Conservation (phyloP, 495 filamentous ascomycete genomes). For the Niebla homalea region DNA sequence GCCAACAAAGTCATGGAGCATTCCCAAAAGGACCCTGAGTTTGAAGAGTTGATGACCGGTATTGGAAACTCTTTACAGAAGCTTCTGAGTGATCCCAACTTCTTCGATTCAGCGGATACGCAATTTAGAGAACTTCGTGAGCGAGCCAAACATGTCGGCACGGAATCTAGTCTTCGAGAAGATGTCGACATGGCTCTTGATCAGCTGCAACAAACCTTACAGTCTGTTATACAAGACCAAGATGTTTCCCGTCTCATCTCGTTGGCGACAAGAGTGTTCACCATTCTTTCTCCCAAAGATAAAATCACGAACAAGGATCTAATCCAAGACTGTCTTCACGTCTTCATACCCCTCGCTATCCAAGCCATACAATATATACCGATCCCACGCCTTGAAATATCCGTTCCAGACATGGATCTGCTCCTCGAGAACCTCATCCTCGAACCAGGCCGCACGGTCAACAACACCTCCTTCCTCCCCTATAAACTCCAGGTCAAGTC, state of each 20-base stretch:
- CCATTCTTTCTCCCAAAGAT: conserved; percentile 48
- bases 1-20: conserved; percentile 61
- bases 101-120: conserved; percentile 57
- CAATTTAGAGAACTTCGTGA: conserved; percentile 59
- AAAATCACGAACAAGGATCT: conserved; percentile 51
- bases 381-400: conserved; percentile 74
- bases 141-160: conserved; percentile 49
- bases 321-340: conserved; percentile 56
- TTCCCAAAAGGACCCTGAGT: conserved; percentile 64
- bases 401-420: conserved; percentile 70
- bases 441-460: conserved; percentile 75
- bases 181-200: conserved; percentile 61
- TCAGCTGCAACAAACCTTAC: conserved; percentile 54
- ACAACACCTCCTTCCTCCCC: conserved; percentile 78
- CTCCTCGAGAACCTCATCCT: conserved; percentile 82
- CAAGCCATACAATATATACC: conserved; percentile 71
- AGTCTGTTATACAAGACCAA: conserved; percentile 53
- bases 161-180: conserved; percentile 50
- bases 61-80: conserved; percentile 60
- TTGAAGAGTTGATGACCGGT: conserved; percentile 62
- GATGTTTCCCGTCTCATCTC: conserved; percentile 53
- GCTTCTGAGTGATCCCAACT: conserved; percentile 74
- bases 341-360: conserved; percentile 69
- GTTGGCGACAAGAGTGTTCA: conserved; percentile 49
- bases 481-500: conserved; percentile 69